Percentiles rank a stretch among this genome's conserved stretches.
Conservation (phyloP, 257 asterid genomes). For the Misopates orontium region DNA sequence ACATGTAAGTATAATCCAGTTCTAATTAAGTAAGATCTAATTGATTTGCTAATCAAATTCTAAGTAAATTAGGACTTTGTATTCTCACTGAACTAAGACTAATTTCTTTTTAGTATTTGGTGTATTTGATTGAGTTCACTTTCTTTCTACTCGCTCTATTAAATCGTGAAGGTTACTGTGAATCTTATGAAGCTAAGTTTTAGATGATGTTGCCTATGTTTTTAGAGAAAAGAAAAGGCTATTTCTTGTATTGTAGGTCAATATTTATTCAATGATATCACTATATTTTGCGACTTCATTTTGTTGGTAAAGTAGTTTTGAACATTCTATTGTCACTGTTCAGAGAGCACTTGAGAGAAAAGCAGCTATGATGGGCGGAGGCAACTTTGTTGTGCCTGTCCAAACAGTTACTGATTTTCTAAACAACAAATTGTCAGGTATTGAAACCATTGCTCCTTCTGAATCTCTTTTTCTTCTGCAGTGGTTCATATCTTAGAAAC, state of each 20-base stretch:
- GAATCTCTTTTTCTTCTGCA: background rate
- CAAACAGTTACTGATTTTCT: slow-evolving; percentile 81
- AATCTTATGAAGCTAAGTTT: slow-evolving; percentile 4
- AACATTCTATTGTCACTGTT: slow-evolving; percentile 13
- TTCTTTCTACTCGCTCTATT: background rate
- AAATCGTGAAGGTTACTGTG: background rate
- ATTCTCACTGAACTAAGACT: too few species aligned
- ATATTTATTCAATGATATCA: background rate
- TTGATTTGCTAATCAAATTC: too few species aligned
- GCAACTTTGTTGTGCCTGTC: slow-evolving; percentile 83
- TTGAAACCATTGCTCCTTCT: background rate
- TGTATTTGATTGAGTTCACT: slow-evolving; percentile 1
- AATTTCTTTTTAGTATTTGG: too few species aligned
- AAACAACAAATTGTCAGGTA: slow-evolving; percentile 64
- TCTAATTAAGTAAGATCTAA: too few species aligned
- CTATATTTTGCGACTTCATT: background rate
- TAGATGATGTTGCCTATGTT: too few species aligned
- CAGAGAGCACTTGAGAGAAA: slow-evolving; percentile 70
- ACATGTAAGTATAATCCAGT: too few species aligned
- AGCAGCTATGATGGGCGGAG: slow-evolving; percentile 96
- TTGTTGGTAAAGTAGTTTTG: slow-evolving; percentile 3
- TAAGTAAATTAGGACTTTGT: too few species aligned
- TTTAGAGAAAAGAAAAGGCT: background rate
- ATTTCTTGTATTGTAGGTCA: background rate
- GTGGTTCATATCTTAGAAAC: slow-evolving; percentile 3